A percentile compares a stretch with the other conserved stretches of the same genome.
phyloP scores from a whole-genome alignment of 2,329 filamentous ascomycete genomes.

The Colletotrichum chlorophyti region DNA sequence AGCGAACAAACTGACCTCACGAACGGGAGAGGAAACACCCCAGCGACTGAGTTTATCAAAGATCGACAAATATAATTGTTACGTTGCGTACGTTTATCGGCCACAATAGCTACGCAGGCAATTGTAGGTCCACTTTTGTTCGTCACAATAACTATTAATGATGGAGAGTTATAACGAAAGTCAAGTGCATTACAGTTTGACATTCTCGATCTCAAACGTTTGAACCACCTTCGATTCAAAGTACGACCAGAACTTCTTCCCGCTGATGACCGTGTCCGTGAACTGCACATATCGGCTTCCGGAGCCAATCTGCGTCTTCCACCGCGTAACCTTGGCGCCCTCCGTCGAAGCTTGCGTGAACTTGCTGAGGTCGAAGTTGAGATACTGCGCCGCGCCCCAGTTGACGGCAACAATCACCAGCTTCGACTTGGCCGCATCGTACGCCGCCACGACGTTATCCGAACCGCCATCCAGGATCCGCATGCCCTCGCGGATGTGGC shows the following conservation, averaged over 20 bases:
- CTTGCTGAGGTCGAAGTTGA: conserved; percentile 45
- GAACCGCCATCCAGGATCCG: conserved; percentile 43
- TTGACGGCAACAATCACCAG: conserved; percentile 48
- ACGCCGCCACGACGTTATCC: conserved; percentile 46
- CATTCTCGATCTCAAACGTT: conserved; percentile 45
- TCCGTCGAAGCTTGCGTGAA: conserved; percentile 39
- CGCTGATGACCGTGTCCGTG: conserved; percentile 40
- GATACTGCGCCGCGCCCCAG: conserved; percentile 43
- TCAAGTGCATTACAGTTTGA: conserved; percentile 29
- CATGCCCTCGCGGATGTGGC: conserved; percentile 50
- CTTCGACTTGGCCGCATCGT: conserved; percentile 40
- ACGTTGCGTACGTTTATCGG: too few relatives aligned
- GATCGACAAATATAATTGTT: too few relatives aligned
- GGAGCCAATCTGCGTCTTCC: conserved; percentile 44
- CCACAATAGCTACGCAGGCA: background rate
- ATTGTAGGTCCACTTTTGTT: background rate
- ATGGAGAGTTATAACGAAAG: background rate
- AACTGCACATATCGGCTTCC: conserved; percentile 42
- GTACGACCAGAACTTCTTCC: conserved; percentile 43
- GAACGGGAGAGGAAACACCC: too few relatives aligned
- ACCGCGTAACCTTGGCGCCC: conserved; percentile 42
- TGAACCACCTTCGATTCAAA: conserved; percentile 43
- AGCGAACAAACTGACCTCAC: background rate
- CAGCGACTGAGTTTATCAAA: too few relatives aligned
- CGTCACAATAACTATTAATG: background rate